Percentiles rank a stretch among this genome's conserved stretches.
These are phyloP conservation scores for Ceriops decandra DNA, from an alignment of 345 rosid genomes.

Conservation along the genomic window DNA sequence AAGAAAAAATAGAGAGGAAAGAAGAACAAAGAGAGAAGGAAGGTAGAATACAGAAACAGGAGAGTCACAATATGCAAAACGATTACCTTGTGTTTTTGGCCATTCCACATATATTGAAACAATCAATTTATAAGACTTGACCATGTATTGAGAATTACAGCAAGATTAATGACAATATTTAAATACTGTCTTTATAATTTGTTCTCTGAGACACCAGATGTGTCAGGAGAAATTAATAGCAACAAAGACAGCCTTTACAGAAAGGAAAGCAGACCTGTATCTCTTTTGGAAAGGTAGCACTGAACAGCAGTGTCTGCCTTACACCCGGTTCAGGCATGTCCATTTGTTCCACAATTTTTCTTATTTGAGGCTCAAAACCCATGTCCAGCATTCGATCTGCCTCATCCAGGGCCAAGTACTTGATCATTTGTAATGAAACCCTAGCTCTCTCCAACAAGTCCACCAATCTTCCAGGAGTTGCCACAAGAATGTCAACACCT, in stretches of 20 bases:
- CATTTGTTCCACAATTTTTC: slow-evolving; percentile 96
- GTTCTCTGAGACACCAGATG: too few relatives aligned
- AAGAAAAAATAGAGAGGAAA: neutral
- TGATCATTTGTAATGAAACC: slow-evolving; percentile 90
- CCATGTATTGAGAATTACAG: neutral
- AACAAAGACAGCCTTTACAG: neutral
- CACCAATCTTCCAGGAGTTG: slow-evolving; percentile 97
- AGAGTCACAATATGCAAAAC: neutral
- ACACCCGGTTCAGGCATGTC: slow-evolving; percentile 95
- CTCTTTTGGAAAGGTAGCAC: slow-evolving; percentile 98
- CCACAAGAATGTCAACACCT: slow-evolving; percentile 97
- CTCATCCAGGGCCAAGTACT: slow-evolving; percentile 88
- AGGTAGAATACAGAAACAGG: neutral
- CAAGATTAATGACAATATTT: neutral
- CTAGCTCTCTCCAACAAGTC: slow-evolving; percentile 95
- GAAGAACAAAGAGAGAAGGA: neutral
- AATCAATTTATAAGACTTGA: neutral
- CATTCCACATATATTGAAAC: neutral
- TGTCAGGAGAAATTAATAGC: neutral
- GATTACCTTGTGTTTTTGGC: neutral
- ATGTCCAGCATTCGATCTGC: slow-evolving; percentile 99
- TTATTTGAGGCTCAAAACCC: slow-evolving; percentile 99
- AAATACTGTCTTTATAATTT: neutral
- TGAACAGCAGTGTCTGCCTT: slow-evolving; percentile 91
- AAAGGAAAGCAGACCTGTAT: slow-evolving; percentile 58